Percentiles rank a stretch among this genome's conserved stretches.
Evolutionary conservation across 768 basidiomycete genomes (phyloP).

Genomic region (Phanerodontia chrysosporium): DNA sequence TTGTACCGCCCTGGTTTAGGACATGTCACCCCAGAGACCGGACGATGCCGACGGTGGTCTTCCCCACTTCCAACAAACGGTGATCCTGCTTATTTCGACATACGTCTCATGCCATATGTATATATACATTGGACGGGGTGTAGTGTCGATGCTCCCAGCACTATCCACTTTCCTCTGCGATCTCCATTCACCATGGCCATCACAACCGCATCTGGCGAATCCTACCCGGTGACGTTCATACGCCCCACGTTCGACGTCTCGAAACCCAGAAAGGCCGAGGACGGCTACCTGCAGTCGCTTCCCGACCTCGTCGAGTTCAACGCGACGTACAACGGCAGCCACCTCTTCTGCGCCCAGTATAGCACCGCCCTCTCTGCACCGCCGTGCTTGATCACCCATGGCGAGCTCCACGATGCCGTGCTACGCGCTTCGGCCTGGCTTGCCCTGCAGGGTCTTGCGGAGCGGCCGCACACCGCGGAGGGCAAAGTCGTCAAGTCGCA

Average conservation of each 20-base stretch:
- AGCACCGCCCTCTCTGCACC: slow-evolving; percentile 20
- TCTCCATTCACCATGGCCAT: neutral
- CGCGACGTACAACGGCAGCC: slow-evolving; percentile 31
- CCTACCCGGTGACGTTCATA: slow-evolving; percentile 22
- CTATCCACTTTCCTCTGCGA: too few relatives aligned
- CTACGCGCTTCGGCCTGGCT: slow-evolving; percentile 34
- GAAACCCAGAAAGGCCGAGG: slow-evolving; percentile 23
- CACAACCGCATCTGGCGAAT: neutral
- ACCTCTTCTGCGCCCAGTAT: slow-evolving; percentile 33
- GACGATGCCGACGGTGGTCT: too few relatives aligned
- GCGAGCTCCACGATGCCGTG: slow-evolving; percentile 29
- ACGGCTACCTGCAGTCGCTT: slow-evolving; percentile 29
- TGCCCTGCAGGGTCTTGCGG: slow-evolving; percentile 20
- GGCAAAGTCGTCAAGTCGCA: slow-evolving; percentile 19
- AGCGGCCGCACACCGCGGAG: slow-evolving; percentile 22
- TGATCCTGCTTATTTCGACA: neutral
- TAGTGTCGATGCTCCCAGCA: too few relatives aligned
- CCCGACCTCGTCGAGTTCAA: slow-evolving; percentile 36
- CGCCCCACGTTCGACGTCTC: slow-evolving; percentile 34
- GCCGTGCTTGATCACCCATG: slow-evolving; percentile 31
- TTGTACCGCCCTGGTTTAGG: neutral
- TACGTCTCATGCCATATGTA: neutral
- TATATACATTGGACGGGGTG: neutral
- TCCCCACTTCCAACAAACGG: neutral
- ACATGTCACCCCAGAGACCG: neutral